Evolutionary conservation across 73 alveolate species (phyloP), one percentile per base, ranked within the genome.

Genomic region (Paramecium biaurelia): DNA sequence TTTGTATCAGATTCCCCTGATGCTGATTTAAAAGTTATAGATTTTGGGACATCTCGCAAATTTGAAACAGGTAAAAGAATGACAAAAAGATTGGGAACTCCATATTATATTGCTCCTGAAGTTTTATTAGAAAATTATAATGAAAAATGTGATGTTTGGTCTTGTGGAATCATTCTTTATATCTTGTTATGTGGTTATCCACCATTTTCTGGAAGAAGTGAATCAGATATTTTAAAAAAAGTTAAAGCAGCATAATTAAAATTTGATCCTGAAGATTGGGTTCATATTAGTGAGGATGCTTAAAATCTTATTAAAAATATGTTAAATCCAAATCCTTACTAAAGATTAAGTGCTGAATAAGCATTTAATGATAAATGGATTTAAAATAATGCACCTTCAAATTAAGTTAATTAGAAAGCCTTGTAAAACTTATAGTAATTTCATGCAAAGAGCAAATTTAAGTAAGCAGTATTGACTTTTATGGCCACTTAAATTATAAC

Each of bases 81-180:
- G 95, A 93, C 96, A 41, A 94, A 95, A 88, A 92, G 94, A 58
- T 93, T 96, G 38, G 99, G 99, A 70, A 98, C 99, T 41, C 92
- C 94, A 4, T 93, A 85, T 43, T 93, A 93, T 47, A 86, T 93
- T 37, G 94, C 94, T 24, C 96, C 96, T 10, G 96, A 93, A 70
- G 94, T 93, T 1, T 58, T 93, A 37, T 42, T 57, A 5, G 92
- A 84, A 26, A 87, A 85, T 28, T 93, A 92, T 67, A 93, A 92
- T 38, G 94, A 92, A 26, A 92, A 68, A 43, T 92, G 96, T 23
- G 96, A 92, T 86, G 87, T 92, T 7, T 92, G 94, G 92, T 85
- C 92, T 20, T 45, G 85, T 3, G 94, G 94, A 0, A 87, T 92
- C n/a, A 92, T 92, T 68, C 37, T 89, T 6, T 92, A 86, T 88